A percentile compares a stretch with the other conserved stretches of the same genome.
Conservation (phyloP, 2,329 filamentous ascomycete genomes). For the Phaeosphaeriaceae sp. region DNA sequence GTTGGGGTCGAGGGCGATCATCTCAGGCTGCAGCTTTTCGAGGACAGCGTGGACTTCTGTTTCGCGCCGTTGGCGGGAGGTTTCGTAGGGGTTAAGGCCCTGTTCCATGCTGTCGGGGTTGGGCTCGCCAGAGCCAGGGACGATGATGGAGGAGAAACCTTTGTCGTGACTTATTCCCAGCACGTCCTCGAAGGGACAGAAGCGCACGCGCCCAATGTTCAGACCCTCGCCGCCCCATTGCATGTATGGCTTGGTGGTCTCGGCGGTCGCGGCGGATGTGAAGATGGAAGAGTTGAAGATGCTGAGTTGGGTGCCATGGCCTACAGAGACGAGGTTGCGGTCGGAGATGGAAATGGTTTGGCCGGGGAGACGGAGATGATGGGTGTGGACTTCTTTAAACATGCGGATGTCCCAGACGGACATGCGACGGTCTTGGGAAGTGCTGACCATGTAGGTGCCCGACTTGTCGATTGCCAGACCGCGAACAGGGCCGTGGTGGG, state of each 20-base stretch:
- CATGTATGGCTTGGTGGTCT: constrained; percentile 90
- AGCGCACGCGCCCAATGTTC: constrained; percentile 79
- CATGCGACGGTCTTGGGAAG: constrained; percentile 89
- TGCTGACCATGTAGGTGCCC: constrained; percentile 94
- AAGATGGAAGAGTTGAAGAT: constrained; percentile 89
- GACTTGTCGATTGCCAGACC: constrained; percentile 85
- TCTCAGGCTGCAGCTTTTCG: constrained; percentile 94
- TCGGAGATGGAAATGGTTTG: constrained; percentile 89
- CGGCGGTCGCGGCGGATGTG: constrained; percentile 74
- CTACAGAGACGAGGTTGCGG: constrained; percentile 83
- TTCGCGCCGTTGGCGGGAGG: constrained; percentile 89
- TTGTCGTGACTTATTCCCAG: constrained; percentile 84
- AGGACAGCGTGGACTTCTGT: constrained; percentile 87
- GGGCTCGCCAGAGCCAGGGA: constrained; percentile 94
- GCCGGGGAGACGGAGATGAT: constrained; percentile 83
- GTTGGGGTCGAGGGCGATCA: constrained; percentile 94
- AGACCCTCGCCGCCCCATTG: constrained; percentile 88
- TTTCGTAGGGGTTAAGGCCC: constrained; percentile 86
- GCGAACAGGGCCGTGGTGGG: constrained; percentile 87
- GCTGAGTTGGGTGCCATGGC: constrained; percentile 87
- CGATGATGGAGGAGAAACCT: constrained; percentile 88
- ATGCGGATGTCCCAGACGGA: constrained; percentile 95
- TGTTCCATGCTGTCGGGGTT: constrained; percentile 94
- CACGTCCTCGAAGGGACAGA: constrained; percentile 95
- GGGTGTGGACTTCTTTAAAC: constrained; percentile 91